Percentiles rank a stretch among this genome's conserved stretches.
Conservation (phyloP, 306 rosid species). For the Inga oerstediana region DNA sequence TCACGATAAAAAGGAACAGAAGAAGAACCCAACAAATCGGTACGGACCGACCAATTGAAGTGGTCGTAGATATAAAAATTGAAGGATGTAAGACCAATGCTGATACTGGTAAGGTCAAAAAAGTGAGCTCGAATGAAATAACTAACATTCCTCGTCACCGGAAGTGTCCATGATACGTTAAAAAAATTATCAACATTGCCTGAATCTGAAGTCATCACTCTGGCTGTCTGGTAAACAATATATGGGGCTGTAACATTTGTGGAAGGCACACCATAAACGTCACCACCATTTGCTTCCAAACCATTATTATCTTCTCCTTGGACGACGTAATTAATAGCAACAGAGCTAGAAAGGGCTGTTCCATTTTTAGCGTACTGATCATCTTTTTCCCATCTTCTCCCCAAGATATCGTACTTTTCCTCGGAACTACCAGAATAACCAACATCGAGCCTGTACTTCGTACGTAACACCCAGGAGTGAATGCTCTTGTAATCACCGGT, state of each 20-base stretch:
- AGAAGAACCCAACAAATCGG: not conserved
- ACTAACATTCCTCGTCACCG: conserved; percentile 26
- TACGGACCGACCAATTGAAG: fast-evolving
- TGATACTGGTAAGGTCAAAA: not conserved
- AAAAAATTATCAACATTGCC: fast-evolving
- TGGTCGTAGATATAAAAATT: not conserved
- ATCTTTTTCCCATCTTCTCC: conserved; percentile 47
- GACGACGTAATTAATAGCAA: fast-evolving
- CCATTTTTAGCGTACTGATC: conserved; percentile 1
- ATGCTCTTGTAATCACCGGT: not conserved
- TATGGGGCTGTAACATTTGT: conserved; percentile 4
- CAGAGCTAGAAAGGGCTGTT: fast-evolving
- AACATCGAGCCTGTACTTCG: conserved; percentile 40
- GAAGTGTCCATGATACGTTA: conserved; percentile 42
- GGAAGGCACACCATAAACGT: not conserved
- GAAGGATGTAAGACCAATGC: fast-evolving
- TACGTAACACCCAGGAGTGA: conserved; percentile 32
- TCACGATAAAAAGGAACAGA: conserved; percentile 38
- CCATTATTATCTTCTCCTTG: not conserved
- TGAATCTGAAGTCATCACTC: not conserved
- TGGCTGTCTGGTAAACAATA: conserved; percentile 24
- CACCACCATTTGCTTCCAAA: not conserved
- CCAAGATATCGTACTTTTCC: not conserved
- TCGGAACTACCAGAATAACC: conserved; percentile 44
- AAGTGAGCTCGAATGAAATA: conserved; percentile 47